Conservation (phyloP, 176 grass and related monocot genomes). For the Carex parvula region DNA sequence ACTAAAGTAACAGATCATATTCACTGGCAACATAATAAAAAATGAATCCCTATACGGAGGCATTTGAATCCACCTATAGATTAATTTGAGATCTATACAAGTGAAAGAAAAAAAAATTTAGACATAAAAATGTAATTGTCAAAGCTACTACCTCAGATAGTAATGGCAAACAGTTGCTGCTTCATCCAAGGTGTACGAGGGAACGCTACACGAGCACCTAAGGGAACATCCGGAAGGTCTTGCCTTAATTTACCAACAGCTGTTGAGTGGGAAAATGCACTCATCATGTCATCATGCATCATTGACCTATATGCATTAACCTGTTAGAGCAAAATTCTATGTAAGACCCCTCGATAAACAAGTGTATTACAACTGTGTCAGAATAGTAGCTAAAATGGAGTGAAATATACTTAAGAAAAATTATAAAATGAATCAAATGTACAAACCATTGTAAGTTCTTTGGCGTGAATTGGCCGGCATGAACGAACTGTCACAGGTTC, state of each 20-base stretch:
- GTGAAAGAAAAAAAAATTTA: not conserved
- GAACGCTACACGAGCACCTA: conserved; percentile 59
- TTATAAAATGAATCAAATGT: conserved; percentile 9
- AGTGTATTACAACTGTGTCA: conserved; percentile 6
- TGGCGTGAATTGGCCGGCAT: conserved; percentile 69
- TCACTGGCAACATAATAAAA: not conserved
- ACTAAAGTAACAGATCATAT: not conserved
- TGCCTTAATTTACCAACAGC: conserved; percentile 86
- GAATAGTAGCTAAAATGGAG: not conserved
- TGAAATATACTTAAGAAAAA: conserved; percentile 1
- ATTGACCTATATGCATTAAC: conserved; percentile 82
- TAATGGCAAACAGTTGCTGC: conserved; percentile 83
- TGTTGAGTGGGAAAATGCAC: conserved; percentile 94
- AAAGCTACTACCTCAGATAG: conserved; percentile 71
- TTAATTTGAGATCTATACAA: not conserved
- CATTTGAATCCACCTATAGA: no score
- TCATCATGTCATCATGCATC: conserved; percentile 93
- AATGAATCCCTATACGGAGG: no score
- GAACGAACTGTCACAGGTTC: conserved; percentile 74
- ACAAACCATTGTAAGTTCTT: conserved; percentile 83
- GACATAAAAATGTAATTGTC: not conserved
- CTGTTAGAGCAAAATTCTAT: conserved; percentile 41
- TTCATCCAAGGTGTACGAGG: conserved; percentile 79
- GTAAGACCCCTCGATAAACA: conserved; percentile 20
- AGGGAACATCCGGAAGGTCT: conserved; percentile 79